Percentiles rank a stretch among this genome's conserved stretches.
phyloP scores from a whole-genome alignment of 2,329 filamentous ascomycete genomes.

The Aspergillus phoenicis region DNA sequence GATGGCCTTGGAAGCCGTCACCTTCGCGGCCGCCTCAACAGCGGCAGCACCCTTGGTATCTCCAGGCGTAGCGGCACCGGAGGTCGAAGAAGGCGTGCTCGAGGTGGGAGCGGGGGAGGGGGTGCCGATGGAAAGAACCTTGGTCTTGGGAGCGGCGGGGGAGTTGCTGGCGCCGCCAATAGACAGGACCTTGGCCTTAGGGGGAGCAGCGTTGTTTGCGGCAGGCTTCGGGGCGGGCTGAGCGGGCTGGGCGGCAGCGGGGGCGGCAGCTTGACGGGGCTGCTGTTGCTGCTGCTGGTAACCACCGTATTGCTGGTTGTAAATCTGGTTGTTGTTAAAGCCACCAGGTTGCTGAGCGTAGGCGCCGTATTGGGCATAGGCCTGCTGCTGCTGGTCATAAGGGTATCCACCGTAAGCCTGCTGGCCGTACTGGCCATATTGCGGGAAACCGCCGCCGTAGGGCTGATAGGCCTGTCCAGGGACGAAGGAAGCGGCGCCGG shows the following conservation, averaged over 20 bases:
- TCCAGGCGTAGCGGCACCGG: conserved; percentile 54
- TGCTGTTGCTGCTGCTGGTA: conserved; percentile 50
- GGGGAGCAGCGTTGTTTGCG: conserved; percentile 42
- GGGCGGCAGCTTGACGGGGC: conserved; percentile 51
- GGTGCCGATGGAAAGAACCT: conserved; percentile 76
- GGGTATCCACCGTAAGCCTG: conserved; percentile 54
- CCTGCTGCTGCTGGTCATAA: conserved; percentile 49
- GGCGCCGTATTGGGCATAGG: conserved; percentile 47
- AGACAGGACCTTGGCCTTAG: conserved; percentile 63
- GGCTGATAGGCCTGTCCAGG: conserved; percentile 70
- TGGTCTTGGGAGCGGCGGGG: conserved; percentile 60
- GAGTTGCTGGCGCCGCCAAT: conserved; percentile 57
- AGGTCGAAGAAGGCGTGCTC: conserved; percentile 42
- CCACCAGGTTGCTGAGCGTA: conserved; percentile 45
- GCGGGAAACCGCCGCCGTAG: conserved; percentile 56
- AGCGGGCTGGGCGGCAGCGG: conserved; percentile 45
- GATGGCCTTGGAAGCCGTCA: conserved; percentile 83
- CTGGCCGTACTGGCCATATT: conserved; percentile 54
- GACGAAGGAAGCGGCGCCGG: conserved; percentile 70
- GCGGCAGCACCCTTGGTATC: conserved; percentile 52
- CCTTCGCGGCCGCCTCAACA: conserved; percentile 73
- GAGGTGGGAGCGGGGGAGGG: conserved; percentile 36
- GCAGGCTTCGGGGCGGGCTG: conserved; percentile 55
- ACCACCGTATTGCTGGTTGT: conserved; percentile 36
- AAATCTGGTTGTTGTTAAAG: conserved; percentile 50